Evolutionary conservation across 2,329 filamentous ascomycete genomes (phyloP).

Genomic region (Bipolaris gigantea): DNA sequence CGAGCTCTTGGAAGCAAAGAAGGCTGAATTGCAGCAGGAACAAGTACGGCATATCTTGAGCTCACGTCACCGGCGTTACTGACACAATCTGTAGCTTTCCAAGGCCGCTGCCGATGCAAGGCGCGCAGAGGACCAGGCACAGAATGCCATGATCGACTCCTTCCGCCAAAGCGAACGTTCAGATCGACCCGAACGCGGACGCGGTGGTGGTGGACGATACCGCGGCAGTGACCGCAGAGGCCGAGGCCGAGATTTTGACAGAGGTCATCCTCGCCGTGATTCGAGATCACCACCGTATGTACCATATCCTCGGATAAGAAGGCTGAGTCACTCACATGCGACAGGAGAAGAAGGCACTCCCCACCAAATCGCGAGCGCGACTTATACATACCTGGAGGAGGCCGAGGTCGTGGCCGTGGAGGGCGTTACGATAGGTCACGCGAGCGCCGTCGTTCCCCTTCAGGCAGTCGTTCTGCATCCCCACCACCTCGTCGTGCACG

Average conservation of each 20-base stretch:
- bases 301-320: too few relatives aligned
- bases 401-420: slow-evolving; percentile 42
- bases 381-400: slow-evolving; percentile 58
- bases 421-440: slow-evolving; percentile 42
- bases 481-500: slow-evolving; percentile 14
- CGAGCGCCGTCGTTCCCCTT: slow-evolving; percentile 40
- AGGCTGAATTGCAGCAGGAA: slow-evolving; percentile 89
- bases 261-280: slow-evolving; percentile 50
- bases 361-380: slow-evolving; percentile 57
- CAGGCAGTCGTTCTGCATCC: slow-evolving; percentile 24
- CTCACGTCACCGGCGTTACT: slow-evolving; percentile 15
- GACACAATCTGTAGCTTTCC: slow-evolving; percentile 67
- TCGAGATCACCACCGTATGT: slow-evolving; percentile 55
- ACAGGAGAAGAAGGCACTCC: slow-evolving; percentile 52
- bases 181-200: slow-evolving; percentile 50
- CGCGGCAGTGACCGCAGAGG: slow-evolving; percentile 47
- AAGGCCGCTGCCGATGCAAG: slow-evolving; percentile 75
- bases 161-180: slow-evolving; percentile 65
- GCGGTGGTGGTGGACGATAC: slow-evolving; percentile 53
- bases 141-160: slow-evolving; percentile 68
- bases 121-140: slow-evolving; percentile 64
- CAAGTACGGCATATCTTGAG: slow-evolving; percentile 62
- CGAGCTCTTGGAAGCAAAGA: slow-evolving; percentile 94
- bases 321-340: slow-evolving; percentile 19
- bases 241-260: slow-evolving; percentile 49